phyloP scores from a whole-genome alignment of 257 asterid genomes.

The Capsicum rhomboideum region DNA sequence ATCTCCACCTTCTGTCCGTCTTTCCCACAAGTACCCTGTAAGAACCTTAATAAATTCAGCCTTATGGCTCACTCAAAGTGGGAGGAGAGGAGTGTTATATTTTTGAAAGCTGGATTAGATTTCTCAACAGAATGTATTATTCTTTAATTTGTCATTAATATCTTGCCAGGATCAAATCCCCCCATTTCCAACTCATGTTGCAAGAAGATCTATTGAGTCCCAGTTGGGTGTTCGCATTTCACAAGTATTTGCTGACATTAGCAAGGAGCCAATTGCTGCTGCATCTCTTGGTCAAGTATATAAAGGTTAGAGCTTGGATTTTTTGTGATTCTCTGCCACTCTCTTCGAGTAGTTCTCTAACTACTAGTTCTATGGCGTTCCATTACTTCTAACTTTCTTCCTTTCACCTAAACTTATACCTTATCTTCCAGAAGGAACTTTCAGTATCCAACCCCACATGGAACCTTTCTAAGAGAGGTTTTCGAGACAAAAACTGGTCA shows the following conservation, averaged over 20 bases:
- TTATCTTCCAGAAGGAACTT: not conserved
- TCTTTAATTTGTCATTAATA: not conserved
- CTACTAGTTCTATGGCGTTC: not conserved
- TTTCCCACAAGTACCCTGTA: not conserved
- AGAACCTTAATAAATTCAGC: not conserved
- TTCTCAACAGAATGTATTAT: slow-evolving; percentile 6
- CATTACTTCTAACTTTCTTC: not conserved
- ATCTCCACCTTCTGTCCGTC: not conserved
- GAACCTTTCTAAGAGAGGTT: not conserved
- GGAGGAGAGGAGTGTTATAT: not conserved
- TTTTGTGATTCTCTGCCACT: not conserved
- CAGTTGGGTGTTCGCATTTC: slow-evolving; percentile 82
- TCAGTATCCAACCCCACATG: not conserved
- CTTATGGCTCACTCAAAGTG: not conserved
- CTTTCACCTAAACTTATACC: not conserved
- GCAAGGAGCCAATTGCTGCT: slow-evolving; percentile 89
- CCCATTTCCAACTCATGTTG: slow-evolving; percentile 77
- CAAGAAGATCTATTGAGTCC: slow-evolving; percentile 76
- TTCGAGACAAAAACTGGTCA: not conserved
- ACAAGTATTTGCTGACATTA: slow-evolving; percentile 83
- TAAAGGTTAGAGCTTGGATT: slow-evolving; percentile 51
- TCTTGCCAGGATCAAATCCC: slow-evolving; percentile 90
- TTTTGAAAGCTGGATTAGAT: not conserved
- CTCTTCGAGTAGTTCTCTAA: not conserved
- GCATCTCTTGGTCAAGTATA: slow-evolving; percentile 98